Base-by-base conservation (phyloP, 257 asterid genomes). In the Gentiana straminea region DNA sequence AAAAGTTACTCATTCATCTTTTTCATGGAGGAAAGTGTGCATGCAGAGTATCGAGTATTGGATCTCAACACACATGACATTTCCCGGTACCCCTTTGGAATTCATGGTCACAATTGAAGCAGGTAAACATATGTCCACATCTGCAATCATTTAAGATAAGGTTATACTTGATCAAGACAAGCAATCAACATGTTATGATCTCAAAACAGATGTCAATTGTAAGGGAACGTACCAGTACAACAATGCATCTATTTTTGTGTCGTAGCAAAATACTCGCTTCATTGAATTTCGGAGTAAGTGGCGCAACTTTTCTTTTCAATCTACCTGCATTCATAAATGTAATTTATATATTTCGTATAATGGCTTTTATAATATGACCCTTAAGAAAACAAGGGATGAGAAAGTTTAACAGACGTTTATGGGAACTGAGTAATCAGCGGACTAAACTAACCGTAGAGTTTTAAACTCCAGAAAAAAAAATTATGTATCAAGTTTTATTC, bases 111-210 rank as follows among this genome's bases (percentile, higher is more conserved):
- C 94, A 90, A 58, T 77, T 72, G 77, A 78, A 82, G 64, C 94
- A 89, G 54, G 91, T 82, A 78, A 95, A 89, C 86, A 89, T 86
- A 72, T 90, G 97, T 37, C 97, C 97, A 62, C 97, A 89, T 77
- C 88, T 84, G 77, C 57, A 70, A 73, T 9, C 39, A 54, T 41
- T 24, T 49, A 4, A 13, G 13, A 32, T 15, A 13, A 43, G 51
- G 39, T 49, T 2, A 59, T 7, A 11, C 13, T 7, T 7, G 33
- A 41, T 62, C 35, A 52, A 15, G 12, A 32, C 51, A 9, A 12
- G 4, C 34, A 4, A n/a, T 12, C 5, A 13, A 3, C 3, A 35
- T 51, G 6, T 2, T 35, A 4, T n/a, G 9, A 43, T 33, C 37
- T 43, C n/a, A n/a, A 13, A 55, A 5, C 1, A 36, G 8, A 13